phyloP scores from a whole-genome alignment of 495 filamentous ascomycete species.

The Hypoxylon fuscum region DNA sequence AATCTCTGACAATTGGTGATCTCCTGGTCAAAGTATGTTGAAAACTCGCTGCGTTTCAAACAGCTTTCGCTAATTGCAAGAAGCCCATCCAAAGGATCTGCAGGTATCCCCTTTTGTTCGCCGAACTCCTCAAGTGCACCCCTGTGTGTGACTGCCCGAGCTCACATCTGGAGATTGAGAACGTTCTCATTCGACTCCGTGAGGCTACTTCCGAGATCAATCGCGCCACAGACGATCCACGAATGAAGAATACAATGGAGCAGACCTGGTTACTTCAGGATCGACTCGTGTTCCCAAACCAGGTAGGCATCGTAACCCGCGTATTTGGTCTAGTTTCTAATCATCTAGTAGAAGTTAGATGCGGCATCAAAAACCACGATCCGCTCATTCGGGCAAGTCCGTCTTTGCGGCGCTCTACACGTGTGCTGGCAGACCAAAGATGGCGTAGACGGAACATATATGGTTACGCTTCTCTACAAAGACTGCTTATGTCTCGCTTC shows the following conservation, averaged over 20 bases:
- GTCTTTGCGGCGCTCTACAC: conserved; percentile 86
- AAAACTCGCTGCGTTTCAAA: neutral
- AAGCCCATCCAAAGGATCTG: conserved; percentile 94
- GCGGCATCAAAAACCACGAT: conserved; percentile 64
- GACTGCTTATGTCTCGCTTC: conserved; percentile 82
- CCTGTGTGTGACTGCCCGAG: conserved; percentile 84
- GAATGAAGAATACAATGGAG: conserved; percentile 67
- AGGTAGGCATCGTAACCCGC: conserved; percentile 56
- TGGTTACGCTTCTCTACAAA: conserved; percentile 87
- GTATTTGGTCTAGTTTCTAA: conserved; percentile 23
- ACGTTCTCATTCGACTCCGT: conserved; percentile 74
- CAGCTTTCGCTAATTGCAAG: conserved; percentile 27
- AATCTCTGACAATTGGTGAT: conserved; percentile 81
- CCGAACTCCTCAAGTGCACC: conserved; percentile 81
- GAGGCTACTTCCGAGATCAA: conserved; percentile 80
- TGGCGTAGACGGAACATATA: conserved; percentile 76
- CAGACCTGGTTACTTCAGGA: conserved; percentile 83
- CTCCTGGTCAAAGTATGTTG: conserved; percentile 84
- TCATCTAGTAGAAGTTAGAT: conserved; percentile 48
- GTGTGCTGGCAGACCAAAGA: conserved; percentile 79
- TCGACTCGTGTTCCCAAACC: conserved; percentile 74
- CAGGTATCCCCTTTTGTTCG: conserved; percentile 89
- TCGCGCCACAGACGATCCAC: conserved; percentile 70
- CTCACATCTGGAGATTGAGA: conserved; percentile 79
- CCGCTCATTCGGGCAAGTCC: conserved; percentile 80